Base-by-base conservation (phyloP, 306 rosid species). In the Sicyos edulis region DNA sequence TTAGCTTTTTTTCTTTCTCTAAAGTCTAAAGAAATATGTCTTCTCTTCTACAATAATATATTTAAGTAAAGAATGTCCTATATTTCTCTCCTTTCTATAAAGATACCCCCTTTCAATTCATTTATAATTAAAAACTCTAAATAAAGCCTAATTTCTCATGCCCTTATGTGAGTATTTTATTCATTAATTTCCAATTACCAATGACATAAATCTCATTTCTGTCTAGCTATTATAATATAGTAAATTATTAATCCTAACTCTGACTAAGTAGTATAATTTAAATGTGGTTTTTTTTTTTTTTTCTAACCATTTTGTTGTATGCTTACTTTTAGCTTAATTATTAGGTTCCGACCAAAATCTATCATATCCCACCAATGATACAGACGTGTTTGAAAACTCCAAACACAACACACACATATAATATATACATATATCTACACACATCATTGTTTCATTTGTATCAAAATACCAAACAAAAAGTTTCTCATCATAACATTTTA, bases 341-440 rank as follows among this genome's bases (percentile, higher is more conserved):
- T 82, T 80, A 79, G 34, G 24, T 62, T 77, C 69, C 77, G 83
- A 82, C 72, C 63, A 83, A 85, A 64, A 40, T 85, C 54, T 75
- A 78, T 77, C 79, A n/a, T 3, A n/a, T 40, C 51, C 82, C 66
- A 85, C 85, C 79, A 84, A 86, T 84, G 83, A 84, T 53, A 17
- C 21, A 54, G 8, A 54, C 20, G 10, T 50, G 53, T 54, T 54
- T n/a, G 59, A 54, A 17, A 54, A 54, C 59, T 11, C 50, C 50
- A 11, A 60, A 13, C 9, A 1, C 44, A 3, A 37, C 19, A 8
- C 16, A 17, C 8, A 58, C 6, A 78, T 40, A 76, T 76, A 75
- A n/a, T n/a, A n/a, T 5, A 32, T 32, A 32, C 5, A 32, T 32
- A 32, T 5, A 32, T 32, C 2, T 5, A 32, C 2, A 78, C 44